Percentiles rank a stretch among this genome's conserved stretches.
Evolutionary conservation across 495 filamentous ascomycete species (phyloP).

Genomic region (Penicillium coprophilum): DNA sequence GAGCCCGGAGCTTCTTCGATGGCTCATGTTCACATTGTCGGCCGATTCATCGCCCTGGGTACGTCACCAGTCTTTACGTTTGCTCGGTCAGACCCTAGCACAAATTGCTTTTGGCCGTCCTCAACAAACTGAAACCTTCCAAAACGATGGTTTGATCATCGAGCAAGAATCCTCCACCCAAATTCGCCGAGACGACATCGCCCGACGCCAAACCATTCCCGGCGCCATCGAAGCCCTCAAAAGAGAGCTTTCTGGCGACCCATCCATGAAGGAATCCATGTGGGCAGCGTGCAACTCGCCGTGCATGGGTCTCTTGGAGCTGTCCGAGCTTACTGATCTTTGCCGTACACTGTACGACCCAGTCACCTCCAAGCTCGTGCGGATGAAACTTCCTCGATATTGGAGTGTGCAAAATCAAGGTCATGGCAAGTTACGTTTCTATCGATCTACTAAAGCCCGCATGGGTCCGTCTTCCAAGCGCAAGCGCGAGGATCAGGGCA

Average conservation of each 20-base stretch:
- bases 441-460: slow-evolving; percentile 32
- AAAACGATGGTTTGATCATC: slow-evolving; percentile 69
- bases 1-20: slow-evolving; percentile 59
- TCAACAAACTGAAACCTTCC: slow-evolving; percentile 25
- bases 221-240: slow-evolving; percentile 76
- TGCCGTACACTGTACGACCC: slow-evolving; percentile 72
- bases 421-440: slow-evolving; percentile 45
- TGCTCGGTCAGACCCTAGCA: slow-evolving; percentile 72
- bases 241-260: slow-evolving; percentile 62
- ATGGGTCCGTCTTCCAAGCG: slow-evolving; percentile 39
- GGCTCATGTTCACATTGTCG: slow-evolving; percentile 69
- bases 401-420: slow-evolving; percentile 66
- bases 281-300: slow-evolving; percentile 77
- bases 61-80: slow-evolving; percentile 63
- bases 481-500: slow-evolving; percentile 45
- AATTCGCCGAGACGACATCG: slow-evolving; percentile 65
- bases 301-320: slow-evolving; percentile 63
- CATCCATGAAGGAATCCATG: slow-evolving; percentile 63
- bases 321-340: slow-evolving; percentile 73
- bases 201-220: slow-evolving; percentile 70
- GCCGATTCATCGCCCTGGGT: slow-evolving; percentile 81
- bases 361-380: slow-evolving; percentile 59
- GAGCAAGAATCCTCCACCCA: slow-evolving; percentile 72
- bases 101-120: slow-evolving; percentile 73
- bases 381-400: slow-evolving; percentile 66